Conservation (phyloP, 495 filamentous ascomycete genomes). For the Hypomontagnella monticulosa region DNA sequence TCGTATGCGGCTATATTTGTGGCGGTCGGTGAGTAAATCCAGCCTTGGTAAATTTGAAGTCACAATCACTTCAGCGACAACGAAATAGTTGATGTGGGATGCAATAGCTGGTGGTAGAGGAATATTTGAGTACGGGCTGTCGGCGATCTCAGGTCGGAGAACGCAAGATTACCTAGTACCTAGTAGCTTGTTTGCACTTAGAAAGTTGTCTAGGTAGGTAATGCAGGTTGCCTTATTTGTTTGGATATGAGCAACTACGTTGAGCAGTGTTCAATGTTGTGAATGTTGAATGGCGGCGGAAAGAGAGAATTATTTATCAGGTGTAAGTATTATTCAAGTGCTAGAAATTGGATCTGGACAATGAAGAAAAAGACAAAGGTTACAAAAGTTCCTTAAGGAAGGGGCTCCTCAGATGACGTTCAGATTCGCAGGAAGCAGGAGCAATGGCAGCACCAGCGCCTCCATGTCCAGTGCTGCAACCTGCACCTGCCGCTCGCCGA, state of each 20-base stretch:
- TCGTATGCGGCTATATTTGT: slow-evolving; percentile 26
- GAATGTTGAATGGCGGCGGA: not conserved
- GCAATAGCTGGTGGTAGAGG: too few species aligned
- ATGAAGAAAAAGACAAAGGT: slow-evolving; percentile 29
- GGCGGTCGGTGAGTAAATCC: slow-evolving; percentile 1
- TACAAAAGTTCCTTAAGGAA: slow-evolving; percentile 11
- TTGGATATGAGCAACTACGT: too few species aligned
- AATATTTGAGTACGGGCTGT: not conserved
- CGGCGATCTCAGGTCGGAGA: not conserved
- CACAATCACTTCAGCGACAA: slow-evolving; percentile 16
- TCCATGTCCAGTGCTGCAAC: too few species aligned
- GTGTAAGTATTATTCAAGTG: not conserved
- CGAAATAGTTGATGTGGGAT: slow-evolving; percentile 7
- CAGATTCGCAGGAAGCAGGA: slow-evolving; percentile 28
- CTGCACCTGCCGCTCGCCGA: not conserved
- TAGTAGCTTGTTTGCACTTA: not conserved
- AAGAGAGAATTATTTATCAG: slow-evolving; percentile 14
- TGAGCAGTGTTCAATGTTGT: not conserved
- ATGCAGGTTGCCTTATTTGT: not conserved
- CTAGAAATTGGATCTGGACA: slow-evolving; percentile 12
- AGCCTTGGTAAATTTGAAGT: slow-evolving; percentile 9
- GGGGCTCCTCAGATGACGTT: slow-evolving; percentile 40
- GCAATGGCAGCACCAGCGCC: slow-evolving; percentile 3
- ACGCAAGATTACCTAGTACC: slow-evolving; percentile 4
- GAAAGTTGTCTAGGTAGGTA: too few species aligned